These are phyloP conservation scores for Acanthochlamys bracteata DNA, from an alignment of 106 monocot species.

Conservation along the genomic window DNA sequence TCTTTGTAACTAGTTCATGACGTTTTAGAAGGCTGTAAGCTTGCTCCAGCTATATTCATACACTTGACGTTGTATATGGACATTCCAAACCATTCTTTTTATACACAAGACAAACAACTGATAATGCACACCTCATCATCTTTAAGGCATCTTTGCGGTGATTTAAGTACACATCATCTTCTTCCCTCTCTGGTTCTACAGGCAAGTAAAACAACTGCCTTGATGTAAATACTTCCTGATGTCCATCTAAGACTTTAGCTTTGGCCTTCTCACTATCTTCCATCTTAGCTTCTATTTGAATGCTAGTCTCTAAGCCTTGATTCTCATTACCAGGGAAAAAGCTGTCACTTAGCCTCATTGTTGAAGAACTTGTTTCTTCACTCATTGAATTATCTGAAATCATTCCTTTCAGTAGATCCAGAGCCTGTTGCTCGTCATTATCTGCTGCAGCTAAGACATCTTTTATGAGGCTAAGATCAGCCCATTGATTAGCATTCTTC, in stretches of 20 bases:
- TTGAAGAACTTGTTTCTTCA: conserved; percentile 5
- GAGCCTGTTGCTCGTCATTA: conserved; percentile 52
- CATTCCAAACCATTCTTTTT: no score
- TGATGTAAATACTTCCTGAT: conserved; percentile 8
- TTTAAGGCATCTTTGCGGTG: conserved; percentile 80
- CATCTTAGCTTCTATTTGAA: no score
- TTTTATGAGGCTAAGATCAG: conserved; percentile 54
- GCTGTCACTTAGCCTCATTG: neutral
- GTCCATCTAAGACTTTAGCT: conserved; percentile 3
- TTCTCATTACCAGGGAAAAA: no score
- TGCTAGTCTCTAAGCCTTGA: no score
- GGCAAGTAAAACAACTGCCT: conserved; percentile 23
- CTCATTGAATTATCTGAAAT: conserved; percentile 21
- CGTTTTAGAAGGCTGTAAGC: no score
- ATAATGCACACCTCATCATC: conserved; percentile 51
- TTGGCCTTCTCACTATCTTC: neutral
- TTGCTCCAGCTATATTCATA: no score
- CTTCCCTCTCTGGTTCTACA: conserved; percentile 76
- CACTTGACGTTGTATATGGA: no score
- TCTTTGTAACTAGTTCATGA: no score
- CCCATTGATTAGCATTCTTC: conserved; percentile 58
- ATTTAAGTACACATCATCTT: conserved; percentile 67
- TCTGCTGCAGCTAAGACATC: conserved; percentile 64
- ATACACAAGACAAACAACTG: neutral
- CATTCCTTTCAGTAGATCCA: conserved; percentile 62